Conservation (phyloP, 2,329 filamentous ascomycete genomes). For the Mycosphaerella sp. region DNA sequence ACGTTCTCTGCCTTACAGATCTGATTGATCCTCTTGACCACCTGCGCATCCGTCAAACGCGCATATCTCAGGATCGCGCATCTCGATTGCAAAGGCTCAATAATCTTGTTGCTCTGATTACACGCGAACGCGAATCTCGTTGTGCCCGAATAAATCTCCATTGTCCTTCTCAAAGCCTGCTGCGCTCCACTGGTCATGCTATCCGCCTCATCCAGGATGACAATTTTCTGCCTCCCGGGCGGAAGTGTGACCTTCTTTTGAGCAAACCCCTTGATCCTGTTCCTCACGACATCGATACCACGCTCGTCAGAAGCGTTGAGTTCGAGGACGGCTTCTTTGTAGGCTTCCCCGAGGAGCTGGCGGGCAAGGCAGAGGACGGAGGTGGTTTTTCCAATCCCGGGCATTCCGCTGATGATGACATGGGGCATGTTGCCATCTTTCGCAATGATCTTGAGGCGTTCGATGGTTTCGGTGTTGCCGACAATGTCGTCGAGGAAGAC, state of each 20-base stretch:
- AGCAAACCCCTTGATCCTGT: conserved; percentile 95
- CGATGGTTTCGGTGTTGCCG: conserved; percentile 95
- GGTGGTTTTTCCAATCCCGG: conserved; percentile 97
- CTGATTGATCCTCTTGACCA: conserved; percentile 83
- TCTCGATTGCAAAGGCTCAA: conserved; percentile 94
- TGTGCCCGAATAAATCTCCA: conserved; percentile 98
- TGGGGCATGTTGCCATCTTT: conserved; percentile 99
- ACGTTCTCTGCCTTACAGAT: conserved; percentile 91
- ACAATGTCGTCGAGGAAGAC: conserved; percentile 95
- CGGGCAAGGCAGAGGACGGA: conserved; percentile 88
- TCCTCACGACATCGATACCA: conserved; percentile 94
- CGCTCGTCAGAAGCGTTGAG: conserved; percentile 94
- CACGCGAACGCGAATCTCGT: conserved; percentile 97
- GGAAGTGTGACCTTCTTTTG: conserved; percentile 98
- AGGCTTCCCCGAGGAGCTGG: conserved; percentile 83
- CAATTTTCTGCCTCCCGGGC: conserved; percentile 83
- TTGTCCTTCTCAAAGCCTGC: conserved; percentile 87
- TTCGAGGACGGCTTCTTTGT: conserved; percentile 96
- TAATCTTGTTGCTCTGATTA: conserved; percentile 99
- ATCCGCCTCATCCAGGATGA: conserved; percentile 97
- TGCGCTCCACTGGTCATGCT: conserved; percentile 95
- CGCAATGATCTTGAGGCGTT: conserved; percentile 94
- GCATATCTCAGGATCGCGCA: conserved; percentile 95
- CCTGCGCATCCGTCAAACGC: conserved; percentile 82
- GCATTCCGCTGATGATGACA: conserved; percentile 99